Conservation (phyloP, 768 basidiomycete species). For the Termitomyces sp. region DNA sequence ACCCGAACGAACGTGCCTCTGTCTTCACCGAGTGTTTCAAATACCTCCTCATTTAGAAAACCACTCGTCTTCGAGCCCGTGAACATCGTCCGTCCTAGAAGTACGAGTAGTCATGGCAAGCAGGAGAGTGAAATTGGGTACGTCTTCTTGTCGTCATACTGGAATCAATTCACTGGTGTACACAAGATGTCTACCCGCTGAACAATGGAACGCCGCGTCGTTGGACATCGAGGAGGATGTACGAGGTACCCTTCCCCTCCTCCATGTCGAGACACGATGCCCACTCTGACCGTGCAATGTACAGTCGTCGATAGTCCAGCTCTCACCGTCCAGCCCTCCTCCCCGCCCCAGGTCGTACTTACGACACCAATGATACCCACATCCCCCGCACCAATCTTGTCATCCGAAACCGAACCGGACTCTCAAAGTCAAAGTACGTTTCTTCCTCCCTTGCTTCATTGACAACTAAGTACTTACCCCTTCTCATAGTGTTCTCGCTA, state of each 20-base stretch:
- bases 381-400: constrained; percentile 3
- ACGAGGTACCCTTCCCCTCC: constrained; percentile 22
- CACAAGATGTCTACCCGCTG: neutral
- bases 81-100: neutral
- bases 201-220: constrained; percentile 9
- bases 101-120: neutral
- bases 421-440: constrained; percentile 16
- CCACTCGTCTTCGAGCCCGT: constrained; percentile 21
- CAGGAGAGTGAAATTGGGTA: neutral
- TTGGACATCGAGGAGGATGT: constrained; percentile 38
- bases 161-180: neutral
- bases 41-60: constrained; percentile 6
- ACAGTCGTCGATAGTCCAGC: constrained; percentile 1
- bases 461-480: too few relatives aligned
- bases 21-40: constrained; percentile 17
- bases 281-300: neutral
- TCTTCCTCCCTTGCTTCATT: neutral
- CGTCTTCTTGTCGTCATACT: neutral
- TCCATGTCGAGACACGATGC: neutral
- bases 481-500: constrained; percentile 5
- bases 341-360: neutral
- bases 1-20: constrained; percentile 9
- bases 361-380: constrained; percentile 6
- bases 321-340: neutral
- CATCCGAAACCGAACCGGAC: constrained; percentile 18